Percentiles rank a stretch among this genome's conserved stretches.
Evolutionary conservation across 1,284 basidiomycete genomes (phyloP).

Genomic region (Farysia itapuensis): DNA sequence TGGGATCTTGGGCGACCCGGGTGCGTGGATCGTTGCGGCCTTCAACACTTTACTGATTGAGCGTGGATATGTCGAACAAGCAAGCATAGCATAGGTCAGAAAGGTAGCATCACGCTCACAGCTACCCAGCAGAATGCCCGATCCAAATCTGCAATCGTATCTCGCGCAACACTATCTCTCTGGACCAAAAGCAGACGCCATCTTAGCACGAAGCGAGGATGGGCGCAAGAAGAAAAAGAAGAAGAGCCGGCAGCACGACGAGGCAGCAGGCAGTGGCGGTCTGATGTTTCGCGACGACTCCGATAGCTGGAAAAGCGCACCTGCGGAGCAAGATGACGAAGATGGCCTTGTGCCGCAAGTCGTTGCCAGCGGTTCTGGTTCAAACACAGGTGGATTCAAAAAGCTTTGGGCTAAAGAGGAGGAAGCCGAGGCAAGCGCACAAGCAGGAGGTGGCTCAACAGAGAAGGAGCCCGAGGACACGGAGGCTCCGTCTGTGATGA

Average conservation of each 20-base stretch:
- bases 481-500: too few relatives aligned
- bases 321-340: conserved; percentile 15
- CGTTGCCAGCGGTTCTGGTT: conserved; percentile 3
- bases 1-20: too few relatives aligned
- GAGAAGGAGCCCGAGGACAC: too few relatives aligned
- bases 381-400: too few relatives aligned
- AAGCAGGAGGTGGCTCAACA: too few relatives aligned
- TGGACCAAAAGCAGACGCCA: conserved; percentile 93
- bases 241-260: conserved; percentile 63
- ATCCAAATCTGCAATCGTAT: conserved; percentile 63
- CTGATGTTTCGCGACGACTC: conserved; percentile 46
- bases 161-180: conserved; percentile 78
- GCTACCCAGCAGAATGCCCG: too few relatives aligned
- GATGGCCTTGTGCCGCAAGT: conserved; percentile 30
- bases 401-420: neutral
- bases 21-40: too few relatives aligned
- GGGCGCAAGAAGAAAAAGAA: conserved; percentile 71
- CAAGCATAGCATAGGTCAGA: too few relatives aligned
- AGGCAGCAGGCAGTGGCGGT: conserved; percentile 9
- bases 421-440: neutral
- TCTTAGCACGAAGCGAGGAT: conserved; percentile 69
- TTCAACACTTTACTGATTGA: too few relatives aligned
- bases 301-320: conserved; percentile 26
- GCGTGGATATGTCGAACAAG: too few relatives aligned
- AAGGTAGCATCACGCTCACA: too few relatives aligned